Evolutionary conservation across 1,284 basidiomycete species (phyloP), one percentile per base, ranked within the genome.

Genomic region (Cryptococcus sp.): DNA sequence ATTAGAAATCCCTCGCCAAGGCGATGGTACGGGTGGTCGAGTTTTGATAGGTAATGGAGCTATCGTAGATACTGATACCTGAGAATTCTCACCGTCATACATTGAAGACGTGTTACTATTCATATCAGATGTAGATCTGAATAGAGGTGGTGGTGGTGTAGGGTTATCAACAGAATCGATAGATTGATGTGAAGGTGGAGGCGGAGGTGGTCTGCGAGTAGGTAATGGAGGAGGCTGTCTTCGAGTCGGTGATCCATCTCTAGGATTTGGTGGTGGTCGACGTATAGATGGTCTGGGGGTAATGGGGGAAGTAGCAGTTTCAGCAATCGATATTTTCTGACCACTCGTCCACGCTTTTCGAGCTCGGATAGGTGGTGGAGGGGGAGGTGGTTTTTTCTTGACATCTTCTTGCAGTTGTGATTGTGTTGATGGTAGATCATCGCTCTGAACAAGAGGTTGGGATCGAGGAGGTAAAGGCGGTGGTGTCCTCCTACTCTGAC

Each of bases 181-280:
- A 34, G 32, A 34, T 34, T 16, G 32, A 9, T 31, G 19, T 21
- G 46, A 7, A 25, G 53, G 24, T 19, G 52, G 56, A 3, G 55
- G 55, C 1, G 63, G 62, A 24, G 63, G 57, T 9, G 62, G 64
- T 22, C 59, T 51, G 7, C 61, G 54, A n/a, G 53, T 61, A 11
- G 57, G 61, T 9, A 54, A 25, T 3, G 52, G 10, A 18, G 60
- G 51, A 3, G 54, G 48, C 14, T 40, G 19, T 13, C 19, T 40
- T 3, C 18, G 34, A 19, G 36, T 41, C n/a, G n/a, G 18, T 4
- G 16, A 19, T 36, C 24, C 9, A 36, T 47, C 45, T 10, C 14
- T 19, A 22, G 3, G 40, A 19, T 34, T 36, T 37, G 11, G 18
- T 7, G 39, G 10, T 19, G 39, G 41, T 4, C 41, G 41, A 4